Base-by-base conservation (phyloP, 805 yeast species). In the Komagataella mondaviorum region DNA sequence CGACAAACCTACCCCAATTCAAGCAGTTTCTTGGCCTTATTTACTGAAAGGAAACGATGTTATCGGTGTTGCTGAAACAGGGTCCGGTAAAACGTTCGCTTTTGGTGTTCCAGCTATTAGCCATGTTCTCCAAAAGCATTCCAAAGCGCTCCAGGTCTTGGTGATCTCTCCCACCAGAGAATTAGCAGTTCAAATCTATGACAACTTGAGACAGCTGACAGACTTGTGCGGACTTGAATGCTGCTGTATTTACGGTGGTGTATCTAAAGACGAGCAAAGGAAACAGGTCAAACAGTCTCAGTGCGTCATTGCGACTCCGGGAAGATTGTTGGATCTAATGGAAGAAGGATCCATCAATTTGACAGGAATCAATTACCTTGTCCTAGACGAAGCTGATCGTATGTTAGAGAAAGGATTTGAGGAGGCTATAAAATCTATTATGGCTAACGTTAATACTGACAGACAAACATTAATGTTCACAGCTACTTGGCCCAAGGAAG, bases 401-500 rank as follows among this genome's bases (percentile, higher is more conserved):
- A 91, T 93, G 98, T 77, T 93, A 54, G 99, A 93, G 67, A 93
- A 87, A 68, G 99, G 99, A 44, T 93, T 93, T 62, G 98, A 95
- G 70, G 95, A 91, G 65, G 99, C 91, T 68, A 91, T 93, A 63
- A 88, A 86, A 65, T 73, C 76, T 56, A 88, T 93, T 57, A 80
- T 93, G 63, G 75, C 88, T 14, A 71, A 77, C 22, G 45, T 54
- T 5, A 51, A 51, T 17, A 51, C 36, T 55, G 60, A 75, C 24
- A 76, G 98, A 71, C 98, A 91, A 69, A 93, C 99, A 0, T 75
- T 93, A 56, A 93, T 93, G 98, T 93, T 93, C 70, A 91, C 99
- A 7, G 99, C 99, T n/a, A 93, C 99, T 1, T 93, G 99, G 99
- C 99, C 99, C n/a, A 87, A 86, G 60, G 96, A 91, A 70, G 98